Percentiles rank a stretch among this genome's conserved stretches.
Evolutionary conservation across 352 stramenopile genomes (phyloP).

Genomic region (Globisporangium carolinianum): DNA sequence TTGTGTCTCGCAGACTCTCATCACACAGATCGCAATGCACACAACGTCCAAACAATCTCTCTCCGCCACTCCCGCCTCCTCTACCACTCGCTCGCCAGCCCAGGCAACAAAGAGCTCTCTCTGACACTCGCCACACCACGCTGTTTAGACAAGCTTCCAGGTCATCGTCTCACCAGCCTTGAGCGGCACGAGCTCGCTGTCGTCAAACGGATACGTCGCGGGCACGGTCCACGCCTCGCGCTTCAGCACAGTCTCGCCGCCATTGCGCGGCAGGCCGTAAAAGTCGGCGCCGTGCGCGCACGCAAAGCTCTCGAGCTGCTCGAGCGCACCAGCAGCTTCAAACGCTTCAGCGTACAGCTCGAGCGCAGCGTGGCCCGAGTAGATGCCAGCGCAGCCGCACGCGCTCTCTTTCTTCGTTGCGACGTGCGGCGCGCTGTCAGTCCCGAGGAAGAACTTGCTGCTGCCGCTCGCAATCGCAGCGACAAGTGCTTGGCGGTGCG

Average conservation of each 20-base stretch:
- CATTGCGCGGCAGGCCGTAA: constrained; percentile 94
- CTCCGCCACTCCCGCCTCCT: too few species aligned
- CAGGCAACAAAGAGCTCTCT: too few species aligned
- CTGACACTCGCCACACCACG: too few species aligned
- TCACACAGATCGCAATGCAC: too few species aligned
- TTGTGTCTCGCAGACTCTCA: too few species aligned
- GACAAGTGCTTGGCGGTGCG: constrained; percentile 88
- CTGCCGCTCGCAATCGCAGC: constrained; percentile 87
- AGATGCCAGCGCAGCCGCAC: constrained; percentile 94
- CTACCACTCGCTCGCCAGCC: too few species aligned
- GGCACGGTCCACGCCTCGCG: constrained; percentile 90
- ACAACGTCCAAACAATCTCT: too few species aligned
- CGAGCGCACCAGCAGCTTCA: constrained; percentile 88
- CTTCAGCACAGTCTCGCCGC: constrained; percentile 78
- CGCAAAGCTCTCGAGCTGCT: constrained; percentile 93
- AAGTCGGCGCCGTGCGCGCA: constrained; percentile 94
- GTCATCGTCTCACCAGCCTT: constrained; percentile 88
- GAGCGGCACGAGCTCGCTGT: constrained; percentile 85
- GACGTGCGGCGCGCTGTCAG: constrained; percentile 96
- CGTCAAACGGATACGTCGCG: constrained; percentile 87
- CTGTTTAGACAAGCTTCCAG: constrained; percentile 76
- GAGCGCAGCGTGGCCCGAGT: constrained; percentile 94
- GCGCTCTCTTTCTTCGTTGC: constrained; percentile 88
- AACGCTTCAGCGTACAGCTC: constrained; percentile 98
- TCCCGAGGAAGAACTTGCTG: constrained; percentile 98